Evolutionary conservation across 140 eudicot species (phyloP).

Genomic region (Cichorium intybus): DNA sequence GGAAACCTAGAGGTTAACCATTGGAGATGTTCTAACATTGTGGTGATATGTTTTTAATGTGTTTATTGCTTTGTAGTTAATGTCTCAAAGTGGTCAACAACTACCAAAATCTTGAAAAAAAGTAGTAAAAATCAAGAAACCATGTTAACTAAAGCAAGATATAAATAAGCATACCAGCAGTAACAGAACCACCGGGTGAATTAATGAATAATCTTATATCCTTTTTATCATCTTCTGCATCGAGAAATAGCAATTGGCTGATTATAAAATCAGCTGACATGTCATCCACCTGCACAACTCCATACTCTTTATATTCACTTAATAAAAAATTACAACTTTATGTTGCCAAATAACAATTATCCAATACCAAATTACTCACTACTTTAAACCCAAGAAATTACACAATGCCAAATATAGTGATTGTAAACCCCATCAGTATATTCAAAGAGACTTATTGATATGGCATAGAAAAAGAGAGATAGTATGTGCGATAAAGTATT

Average conservation of each 20-base stretch:
- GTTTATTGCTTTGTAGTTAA: slow-evolving; percentile 7
- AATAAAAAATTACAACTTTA: not conserved
- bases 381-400: slow-evolving; percentile 1
- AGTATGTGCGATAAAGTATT: too few species aligned
- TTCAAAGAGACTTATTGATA: not conserved
- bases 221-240: slow-evolving; percentile 72
- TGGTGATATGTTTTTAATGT: not conserved
- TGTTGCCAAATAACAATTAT: not conserved
- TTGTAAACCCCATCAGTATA: not conserved
- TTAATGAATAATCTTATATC: slow-evolving; percentile 88
- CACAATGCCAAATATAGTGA: not conserved
- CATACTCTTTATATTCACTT: slow-evolving; percentile 19
- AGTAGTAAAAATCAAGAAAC: not conserved
- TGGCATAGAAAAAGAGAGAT: too few species aligned
- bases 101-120: not conserved
- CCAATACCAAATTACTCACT: not conserved
- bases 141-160: not conserved
- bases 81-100: not conserved
- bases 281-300: slow-evolving; percentile 72
- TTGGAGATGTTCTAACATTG: not conserved
- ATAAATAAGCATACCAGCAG: slow-evolving; percentile 73
- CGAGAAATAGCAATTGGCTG: slow-evolving; percentile 85
- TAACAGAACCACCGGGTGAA: slow-evolving; percentile 94
- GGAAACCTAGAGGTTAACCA: too few species aligned
- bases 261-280: slow-evolving; percentile 83